Base-by-base conservation (phyloP, 306 rosid genomes). In the Pueraria montana region DNA sequence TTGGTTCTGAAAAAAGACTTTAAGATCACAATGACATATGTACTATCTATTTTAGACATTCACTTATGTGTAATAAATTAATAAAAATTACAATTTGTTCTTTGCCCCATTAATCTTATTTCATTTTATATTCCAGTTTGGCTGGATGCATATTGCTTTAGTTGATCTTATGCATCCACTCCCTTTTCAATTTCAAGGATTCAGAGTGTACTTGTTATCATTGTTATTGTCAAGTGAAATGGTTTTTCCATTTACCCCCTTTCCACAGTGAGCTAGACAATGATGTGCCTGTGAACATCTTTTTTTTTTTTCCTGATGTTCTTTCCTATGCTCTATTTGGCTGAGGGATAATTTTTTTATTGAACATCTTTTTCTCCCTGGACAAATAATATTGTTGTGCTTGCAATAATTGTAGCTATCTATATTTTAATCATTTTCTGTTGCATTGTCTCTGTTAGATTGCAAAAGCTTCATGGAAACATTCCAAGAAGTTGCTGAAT, bases 401-500 rank as follows among this genome's bases (percentile, higher is more conserved):
- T 64, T 45, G 46, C 77, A 45, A 2, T 59, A 27, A 18, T 45
- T 13, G 18, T 76, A 8, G 21, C 6, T 4, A 21, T 20, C 24
- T 32, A 34, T 34, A 34, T 34, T 34, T 53, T 17, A 76, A 40
- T 12, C 0, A 67, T 18, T 20, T 71, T 71, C 75, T 55, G 32
- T 53, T 73, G 17, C 58, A 27, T 77, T 78, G 18, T 62, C 46
- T 18, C 64, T 34, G 2, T 61, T 75, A 96, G 99, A 96, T 84
- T 88, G 92, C 92, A 94, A 84, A 79, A 84, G 65, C 66, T 96
- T 96, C 88, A 96, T 91, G 98, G 98, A 94, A 82, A 91, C 53
- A 66, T 96, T 96, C 82, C 90, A 90, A 86, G 99, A 96, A 88
- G 92, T 92, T 80, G 98, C 97, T 0, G 99, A 96, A 82, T 90